Conservation (phyloP, 306 rosid species). For the Vicia villosa region DNA sequence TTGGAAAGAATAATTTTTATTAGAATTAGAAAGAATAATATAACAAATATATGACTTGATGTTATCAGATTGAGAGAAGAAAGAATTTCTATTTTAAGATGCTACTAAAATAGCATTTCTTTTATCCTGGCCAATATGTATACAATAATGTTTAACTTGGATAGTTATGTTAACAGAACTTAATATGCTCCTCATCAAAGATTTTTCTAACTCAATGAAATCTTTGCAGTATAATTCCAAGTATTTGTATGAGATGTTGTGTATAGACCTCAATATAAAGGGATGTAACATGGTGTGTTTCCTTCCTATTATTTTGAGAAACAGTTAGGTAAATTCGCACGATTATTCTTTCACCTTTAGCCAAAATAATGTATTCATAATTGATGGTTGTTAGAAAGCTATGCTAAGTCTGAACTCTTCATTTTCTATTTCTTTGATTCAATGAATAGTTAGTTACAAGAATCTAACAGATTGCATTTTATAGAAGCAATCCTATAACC, state of each 20-base stretch:
- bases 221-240: background rate
- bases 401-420: too few species aligned
- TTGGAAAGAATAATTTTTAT: constrained; percentile 1
- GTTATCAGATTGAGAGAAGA: background rate
- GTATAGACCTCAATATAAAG: constrained; percentile 12
- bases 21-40: constrained; percentile 1
- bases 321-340: background rate
- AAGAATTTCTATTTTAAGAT: background rate
- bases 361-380: background rate
- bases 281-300: constrained; percentile 12
- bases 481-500: too few species aligned
- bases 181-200: background rate
- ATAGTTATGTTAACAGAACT: background rate
- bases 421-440: too few species aligned
- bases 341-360: background rate
- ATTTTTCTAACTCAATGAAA: constrained; percentile 26
- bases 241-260: constrained; percentile 19
- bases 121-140: background rate
- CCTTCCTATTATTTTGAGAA: constrained; percentile 17
- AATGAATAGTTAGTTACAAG: too few species aligned
- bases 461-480: too few species aligned
- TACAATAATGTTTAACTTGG: background rate
- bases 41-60: constrained; percentile 1
- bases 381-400: too few species aligned
- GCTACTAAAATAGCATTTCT: background rate